phyloP scores from a whole-genome alignment of 108 stramenopile species.

The Cyclotella kingstonii region DNA sequence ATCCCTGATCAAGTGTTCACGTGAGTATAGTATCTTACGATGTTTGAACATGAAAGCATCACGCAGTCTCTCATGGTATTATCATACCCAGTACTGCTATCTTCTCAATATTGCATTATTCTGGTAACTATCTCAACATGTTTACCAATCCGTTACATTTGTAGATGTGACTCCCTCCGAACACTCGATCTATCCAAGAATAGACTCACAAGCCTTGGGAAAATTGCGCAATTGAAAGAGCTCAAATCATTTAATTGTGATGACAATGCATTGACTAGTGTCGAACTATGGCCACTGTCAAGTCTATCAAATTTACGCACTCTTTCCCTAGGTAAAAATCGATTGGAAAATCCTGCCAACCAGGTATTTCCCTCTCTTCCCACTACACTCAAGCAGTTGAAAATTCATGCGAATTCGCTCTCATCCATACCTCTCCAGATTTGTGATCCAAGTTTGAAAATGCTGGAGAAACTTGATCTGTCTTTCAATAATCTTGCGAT shows the following conservation, averaged over 20 bases:
- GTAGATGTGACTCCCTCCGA: constrained; percentile 56
- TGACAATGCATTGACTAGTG: constrained; percentile 56
- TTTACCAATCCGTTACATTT: constrained; percentile 2
- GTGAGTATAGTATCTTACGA: too few relatives aligned
- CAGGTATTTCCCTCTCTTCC: constrained; percentile 49
- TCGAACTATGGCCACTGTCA: constrained; percentile 49
- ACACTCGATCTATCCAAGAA: constrained; percentile 83
- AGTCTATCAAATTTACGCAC: constrained; percentile 67
- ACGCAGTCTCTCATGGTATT: not conserved
- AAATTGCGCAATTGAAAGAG: constrained; percentile 51
- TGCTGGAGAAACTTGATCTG: constrained; percentile 71
- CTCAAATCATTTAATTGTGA: constrained; percentile 81
- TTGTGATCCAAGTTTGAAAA: not conserved
- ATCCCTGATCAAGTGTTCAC: constrained; percentile 68
- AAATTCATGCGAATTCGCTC: constrained; percentile 54
- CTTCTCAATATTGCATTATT: not conserved
- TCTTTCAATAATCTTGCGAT: constrained; percentile 62
- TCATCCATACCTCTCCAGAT: constrained; percentile 47
- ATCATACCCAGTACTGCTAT: not conserved
- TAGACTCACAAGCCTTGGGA: constrained; percentile 45
- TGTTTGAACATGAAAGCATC: not conserved
- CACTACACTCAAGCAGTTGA: constrained; percentile 58
- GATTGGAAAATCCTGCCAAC: constrained; percentile 47
- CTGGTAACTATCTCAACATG: not conserved
- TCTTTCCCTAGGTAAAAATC: constrained; percentile 63